These are phyloP conservation scores for Pichia cactophila DNA, from an alignment of 1,139 yeast species.

Conservation along the genomic window DNA sequence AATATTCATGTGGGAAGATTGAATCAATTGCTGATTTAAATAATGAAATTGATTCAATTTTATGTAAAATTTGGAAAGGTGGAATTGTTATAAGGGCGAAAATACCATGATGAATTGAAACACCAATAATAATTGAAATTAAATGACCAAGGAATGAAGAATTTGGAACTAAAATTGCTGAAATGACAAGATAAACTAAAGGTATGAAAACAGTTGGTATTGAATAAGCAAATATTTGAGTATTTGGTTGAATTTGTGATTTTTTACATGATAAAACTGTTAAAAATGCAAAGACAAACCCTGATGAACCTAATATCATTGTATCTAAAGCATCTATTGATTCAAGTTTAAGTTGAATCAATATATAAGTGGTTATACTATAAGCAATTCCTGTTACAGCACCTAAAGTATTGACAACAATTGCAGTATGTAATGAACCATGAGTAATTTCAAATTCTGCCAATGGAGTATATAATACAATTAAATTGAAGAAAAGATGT, in stretches of 20 bases:
- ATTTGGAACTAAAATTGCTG: conserved; percentile 44
- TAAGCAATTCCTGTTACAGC: conserved; percentile 64
- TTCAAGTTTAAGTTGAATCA: conserved; percentile 21
- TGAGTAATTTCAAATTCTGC: conserved; percentile 63
- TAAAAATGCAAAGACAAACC: conserved; percentile 66
- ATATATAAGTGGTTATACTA: conserved; percentile 46
- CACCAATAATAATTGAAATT: conserved; percentile 47
- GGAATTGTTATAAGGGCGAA: conserved; percentile 50
- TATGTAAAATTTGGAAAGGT: conserved; percentile 58
- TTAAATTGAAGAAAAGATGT: conserved; percentile 59
- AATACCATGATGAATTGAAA: conserved; percentile 48
- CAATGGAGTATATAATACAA: conserved; percentile 54
- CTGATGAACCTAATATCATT: conserved; percentile 62
- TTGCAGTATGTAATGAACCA: conserved; percentile 86
- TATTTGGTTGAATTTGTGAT: conserved; percentile 42
- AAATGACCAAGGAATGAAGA: conserved; percentile 72
- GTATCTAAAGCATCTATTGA: conserved; percentile 35
- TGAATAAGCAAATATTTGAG: conserved; percentile 22
- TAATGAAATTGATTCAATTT: conserved; percentile 42
- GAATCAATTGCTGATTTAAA: conserved; percentile 6
- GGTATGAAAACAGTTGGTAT: conserved; percentile 64
- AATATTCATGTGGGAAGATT: conserved; percentile 7
- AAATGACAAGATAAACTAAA: conserved; percentile 42
- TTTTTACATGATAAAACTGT: conserved; percentile 60
- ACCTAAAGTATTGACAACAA: conserved; percentile 68